Base-by-base conservation (phyloP, 495 filamentous ascomycete species). In the Neurospora pannonica region DNA sequence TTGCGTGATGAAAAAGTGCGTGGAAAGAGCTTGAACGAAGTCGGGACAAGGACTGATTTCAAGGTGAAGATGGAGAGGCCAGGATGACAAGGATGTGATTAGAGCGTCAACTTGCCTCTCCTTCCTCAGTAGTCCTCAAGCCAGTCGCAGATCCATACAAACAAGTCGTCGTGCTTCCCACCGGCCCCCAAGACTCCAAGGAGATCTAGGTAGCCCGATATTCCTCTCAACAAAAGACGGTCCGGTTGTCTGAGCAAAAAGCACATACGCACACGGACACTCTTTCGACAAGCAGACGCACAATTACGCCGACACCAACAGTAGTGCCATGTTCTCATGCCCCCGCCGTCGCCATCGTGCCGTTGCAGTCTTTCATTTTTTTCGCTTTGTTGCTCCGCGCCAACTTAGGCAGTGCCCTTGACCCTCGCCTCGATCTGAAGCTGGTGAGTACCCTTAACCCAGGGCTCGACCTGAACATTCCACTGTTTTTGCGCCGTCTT, bases 401-500 rank as follows among this genome's bases (percentile, higher is more conserved):
- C 24, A 19, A 71, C 7, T 43, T 43, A 71, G 31, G 54, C 54
- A 34, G 24, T 17, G 28, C 24, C 54, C 54, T 67, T 67, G 15
- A 48, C 4, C 34, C n/a, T 24, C 11, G 54, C 39, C n/a, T 72
- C 76, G 24, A 81, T 72, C 73, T 80, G 81, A 37, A 77, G 60
- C 15, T 76, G 75, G 76, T 81, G 80, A 13, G 74, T 75, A 42
- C 79, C 81, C 77, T 80, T 79, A 34, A 81, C 78, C 79, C 79
- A 81, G 43, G 77, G 77, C 74, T 80, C 75, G 28, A 81, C 80
- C 71, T 81, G 79, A 4, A 71, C 73, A 31, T 75, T 71, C 80
- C 78, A 82, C 84, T 93, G 91, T 86, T 94, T 92, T 84, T 93
- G 86, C 36, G 90, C 90, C 54, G 91, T 82, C 86, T 92, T 93